A percentile compares a stretch with the other conserved stretches of the same genome.
These are phyloP conservation scores for Fusarium chuoi DNA, from an alignment of 2,329 filamentous ascomycete species.

Conservation along the genomic window DNA sequence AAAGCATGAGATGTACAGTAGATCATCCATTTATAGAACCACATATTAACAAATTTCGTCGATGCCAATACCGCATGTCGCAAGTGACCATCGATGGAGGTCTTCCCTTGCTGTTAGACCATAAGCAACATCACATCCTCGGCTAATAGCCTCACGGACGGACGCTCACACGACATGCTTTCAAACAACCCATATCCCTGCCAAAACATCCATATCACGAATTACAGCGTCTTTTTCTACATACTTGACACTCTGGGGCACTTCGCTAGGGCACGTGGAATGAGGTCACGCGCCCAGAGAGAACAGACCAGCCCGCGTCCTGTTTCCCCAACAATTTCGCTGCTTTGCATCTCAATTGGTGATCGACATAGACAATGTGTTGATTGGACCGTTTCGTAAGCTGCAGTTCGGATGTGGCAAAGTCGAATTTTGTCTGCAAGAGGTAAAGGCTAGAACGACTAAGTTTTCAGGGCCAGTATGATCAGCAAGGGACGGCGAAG, in stretches of 20 bases:
- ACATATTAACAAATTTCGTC: not conserved
- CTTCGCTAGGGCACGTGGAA: slow-evolving; percentile 24
- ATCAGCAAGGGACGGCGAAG: slow-evolving; percentile 20
- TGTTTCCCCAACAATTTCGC: slow-evolving; percentile 38
- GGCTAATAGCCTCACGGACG: slow-evolving; percentile 18
- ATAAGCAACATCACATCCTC: slow-evolving; percentile 14
- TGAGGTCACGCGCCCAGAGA: slow-evolving; percentile 34
- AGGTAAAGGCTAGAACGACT: not conserved
- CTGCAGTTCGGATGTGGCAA: slow-evolving; percentile 24
- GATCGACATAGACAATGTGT: slow-evolving; percentile 27
- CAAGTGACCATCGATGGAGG: slow-evolving; percentile 20
- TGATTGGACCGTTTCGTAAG: slow-evolving; percentile 28
- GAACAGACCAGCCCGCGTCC: slow-evolving; percentile 30
- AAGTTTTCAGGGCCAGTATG: not conserved
- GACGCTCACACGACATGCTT: slow-evolving; percentile 1
- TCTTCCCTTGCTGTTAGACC: not conserved
- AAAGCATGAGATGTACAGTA: slow-evolving; percentile 30
- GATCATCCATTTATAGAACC: slow-evolving; percentile 20
- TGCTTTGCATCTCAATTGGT: slow-evolving; percentile 26
- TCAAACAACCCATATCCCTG: slow-evolving; percentile 2
- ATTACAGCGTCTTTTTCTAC: not conserved
- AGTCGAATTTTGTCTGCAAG: slow-evolving; percentile 6
- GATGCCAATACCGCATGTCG: slow-evolving; percentile 15
- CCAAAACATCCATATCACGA: slow-evolving; percentile 1
- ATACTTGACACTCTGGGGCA: not conserved